Evolutionary conservation across 192 early-diverging fungal species (phyloP).

Genomic region (Podila epicladia): DNA sequence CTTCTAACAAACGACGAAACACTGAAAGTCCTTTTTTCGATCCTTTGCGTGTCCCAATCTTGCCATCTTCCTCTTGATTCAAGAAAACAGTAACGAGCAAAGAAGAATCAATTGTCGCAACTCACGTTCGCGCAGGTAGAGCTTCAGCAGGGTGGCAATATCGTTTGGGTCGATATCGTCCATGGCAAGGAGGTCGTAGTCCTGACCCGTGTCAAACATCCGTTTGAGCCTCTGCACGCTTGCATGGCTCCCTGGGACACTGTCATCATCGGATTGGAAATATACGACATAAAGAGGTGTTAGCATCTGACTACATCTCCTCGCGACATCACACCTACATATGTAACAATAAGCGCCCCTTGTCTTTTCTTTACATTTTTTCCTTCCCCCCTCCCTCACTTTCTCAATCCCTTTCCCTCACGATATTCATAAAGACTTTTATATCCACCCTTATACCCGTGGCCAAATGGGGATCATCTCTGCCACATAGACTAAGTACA

Average conservation of each 20-base stretch:
- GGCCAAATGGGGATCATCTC: too few species aligned
- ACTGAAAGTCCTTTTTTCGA: too few species aligned
- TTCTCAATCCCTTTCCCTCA: too few species aligned
- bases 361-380: neutral
- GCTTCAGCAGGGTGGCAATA: conserved; percentile 67
- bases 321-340: neutral
- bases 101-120: conserved; percentile 2
- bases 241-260: conserved; percentile 41
- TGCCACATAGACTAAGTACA: neutral
- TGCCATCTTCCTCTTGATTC: too few species aligned
- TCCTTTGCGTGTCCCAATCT: too few species aligned
- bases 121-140: conserved; percentile 70
- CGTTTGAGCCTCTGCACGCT: conserved; percentile 43
- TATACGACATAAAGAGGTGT: neutral
- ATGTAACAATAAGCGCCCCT: neutral
- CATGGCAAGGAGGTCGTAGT: conserved; percentile 39
- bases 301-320: neutral
- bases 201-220: conserved; percentile 45
- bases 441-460: too few species aligned
- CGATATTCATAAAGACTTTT: too few species aligned
- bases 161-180: conserved; percentile 62
- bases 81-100: neutral
- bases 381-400: too few species aligned
- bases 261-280: conserved; percentile 1
- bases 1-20: too few species aligned